A percentile compares a stretch with the other conserved stretches of the same genome.
phyloP scores from a whole-genome alignment of 192 early-diverging fungal species.

The Backusella psychrophila region DNA sequence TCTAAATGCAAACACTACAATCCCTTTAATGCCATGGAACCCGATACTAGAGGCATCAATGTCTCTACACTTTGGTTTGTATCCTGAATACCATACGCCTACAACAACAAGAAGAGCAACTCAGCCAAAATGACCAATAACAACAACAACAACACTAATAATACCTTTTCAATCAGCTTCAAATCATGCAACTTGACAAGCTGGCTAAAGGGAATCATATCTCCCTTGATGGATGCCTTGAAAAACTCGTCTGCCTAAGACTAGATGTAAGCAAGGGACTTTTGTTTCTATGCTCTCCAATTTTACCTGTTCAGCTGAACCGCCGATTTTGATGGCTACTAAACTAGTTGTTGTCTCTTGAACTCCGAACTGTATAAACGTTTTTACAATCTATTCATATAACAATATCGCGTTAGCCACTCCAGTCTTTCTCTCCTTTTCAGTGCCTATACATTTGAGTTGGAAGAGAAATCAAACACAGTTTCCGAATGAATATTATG shows the following conservation, averaged over 20 bases:
- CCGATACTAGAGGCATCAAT: constrained; percentile 46
- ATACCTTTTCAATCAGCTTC: constrained; percentile 42
- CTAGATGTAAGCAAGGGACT: not conserved
- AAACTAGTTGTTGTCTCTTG: constrained; percentile 42
- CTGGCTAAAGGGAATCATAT: constrained; percentile 39
- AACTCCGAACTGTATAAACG: constrained; percentile 49
- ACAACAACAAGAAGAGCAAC: not conserved
- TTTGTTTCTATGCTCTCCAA: not conserved
- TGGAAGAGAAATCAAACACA: constrained; percentile 55
- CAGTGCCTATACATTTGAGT: constrained; percentile 45
- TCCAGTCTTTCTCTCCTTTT: not conserved
- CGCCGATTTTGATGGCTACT: constrained; percentile 47
- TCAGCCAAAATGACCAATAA: not conserved
- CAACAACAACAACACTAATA: not conserved
- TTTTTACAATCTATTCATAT: constrained; percentile 48
- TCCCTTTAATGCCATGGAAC: constrained; percentile 54
- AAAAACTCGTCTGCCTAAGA: constrained; percentile 20
- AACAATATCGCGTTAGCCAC: not conserved
- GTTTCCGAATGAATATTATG: constrained; percentile 57
- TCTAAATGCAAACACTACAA: not conserved
- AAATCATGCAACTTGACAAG: constrained; percentile 43
- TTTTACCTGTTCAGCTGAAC: constrained; percentile 29
- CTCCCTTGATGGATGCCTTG: constrained; percentile 39
- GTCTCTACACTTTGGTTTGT: constrained; percentile 34
- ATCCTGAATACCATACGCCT: constrained; percentile 53